Evolutionary conservation across 306 rosid species (phyloP), one percentile per base, ranked within the genome.

Genomic region (Quercus gilva): DNA sequence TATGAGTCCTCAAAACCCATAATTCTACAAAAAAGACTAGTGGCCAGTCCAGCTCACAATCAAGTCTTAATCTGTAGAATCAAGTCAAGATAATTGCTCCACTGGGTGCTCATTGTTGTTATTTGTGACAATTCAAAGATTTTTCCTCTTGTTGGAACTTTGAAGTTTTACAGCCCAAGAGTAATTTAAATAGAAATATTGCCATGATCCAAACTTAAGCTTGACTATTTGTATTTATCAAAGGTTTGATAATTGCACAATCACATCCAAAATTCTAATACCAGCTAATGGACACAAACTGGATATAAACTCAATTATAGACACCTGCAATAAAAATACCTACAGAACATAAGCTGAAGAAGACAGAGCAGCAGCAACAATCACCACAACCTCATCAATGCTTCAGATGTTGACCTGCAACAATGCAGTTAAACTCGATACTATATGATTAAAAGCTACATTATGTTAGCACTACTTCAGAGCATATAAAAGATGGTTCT

Each of bases 321-420:
- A n/a, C 35, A 55, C 58, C 73, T 79, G 61, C 25, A 55, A 18
- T 28, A 60, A 73, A 75, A 84, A 65, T 95, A 93, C 99, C 98
- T 95, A 97, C 14, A 95, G 88, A 81, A 95, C 99, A 93, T 93
- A 95, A 75, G 99, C 99, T 77, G 99, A 95, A 76, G 99, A 95
- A 26, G 98, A 93, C 37, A 95, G 79, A 83, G 99, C 90, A 71
- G 99, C 96, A 79, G 99, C 96, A 73, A 96, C 98, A 81, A 95
- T 95, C 79, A 95, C 99, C 51, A 95, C 86, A 57, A 93, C 99
- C 90, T 95, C 96, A 79, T 95, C 99, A 35, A 93, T 14, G 79
- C 97, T 95, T 90, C 98, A 91, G 83, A 93, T 95, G 87, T 95
- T 95, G 75, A 95, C 97, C 99, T 91, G 79, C 83, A 75, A 86